A percentile compares a stretch with the other conserved stretches of the same genome.
phyloP scores from a whole-genome alignment of 75 land plant species.

The Cryptomeria japonica region DNA sequence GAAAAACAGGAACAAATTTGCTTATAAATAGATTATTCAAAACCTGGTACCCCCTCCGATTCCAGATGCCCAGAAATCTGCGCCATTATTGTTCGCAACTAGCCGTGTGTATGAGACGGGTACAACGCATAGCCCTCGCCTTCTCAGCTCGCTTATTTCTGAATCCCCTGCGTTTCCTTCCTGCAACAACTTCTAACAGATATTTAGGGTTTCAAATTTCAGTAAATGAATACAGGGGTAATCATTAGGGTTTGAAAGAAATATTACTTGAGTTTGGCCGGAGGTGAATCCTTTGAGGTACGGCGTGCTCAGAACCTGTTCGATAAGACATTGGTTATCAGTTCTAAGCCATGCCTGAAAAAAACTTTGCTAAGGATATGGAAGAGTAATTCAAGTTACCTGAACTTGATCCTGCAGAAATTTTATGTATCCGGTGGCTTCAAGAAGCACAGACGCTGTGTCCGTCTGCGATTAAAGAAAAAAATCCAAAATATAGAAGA shows the following conservation, averaged over 20 bases:
- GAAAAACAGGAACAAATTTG: no score
- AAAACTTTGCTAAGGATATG: not conserved
- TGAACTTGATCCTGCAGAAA: slow-evolving; percentile 84
- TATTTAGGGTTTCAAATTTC: not conserved
- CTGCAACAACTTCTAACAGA: not conserved
- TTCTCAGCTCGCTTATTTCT: slow-evolving; percentile 7
- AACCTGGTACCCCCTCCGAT: not conserved
- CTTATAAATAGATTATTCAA: no score
- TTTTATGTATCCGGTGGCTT: slow-evolving; percentile 83
- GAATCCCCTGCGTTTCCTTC: not conserved
- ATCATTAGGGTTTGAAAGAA: not conserved
- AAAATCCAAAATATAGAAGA: not conserved
- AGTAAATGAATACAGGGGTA: not conserved
- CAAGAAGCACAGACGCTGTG: slow-evolving; percentile 82
- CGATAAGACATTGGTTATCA: not conserved
- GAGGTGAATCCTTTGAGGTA: not conserved
- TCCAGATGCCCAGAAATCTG: slow-evolving; percentile 26
- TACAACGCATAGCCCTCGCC: slow-evolving; percentile 25
- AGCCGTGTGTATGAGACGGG: slow-evolving; percentile 19
- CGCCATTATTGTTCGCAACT: slow-evolving; percentile 26
- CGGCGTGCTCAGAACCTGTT: slow-evolving; percentile 6
- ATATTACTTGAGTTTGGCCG: not conserved
- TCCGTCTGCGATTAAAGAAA: slow-evolving; percentile 51
- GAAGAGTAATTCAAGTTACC: slow-evolving; percentile 27
- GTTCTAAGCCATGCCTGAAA: not conserved